phyloP scores from a whole-genome alignment of 768 basidiomycete species.

The Candolleomyces efflorescens region DNA sequence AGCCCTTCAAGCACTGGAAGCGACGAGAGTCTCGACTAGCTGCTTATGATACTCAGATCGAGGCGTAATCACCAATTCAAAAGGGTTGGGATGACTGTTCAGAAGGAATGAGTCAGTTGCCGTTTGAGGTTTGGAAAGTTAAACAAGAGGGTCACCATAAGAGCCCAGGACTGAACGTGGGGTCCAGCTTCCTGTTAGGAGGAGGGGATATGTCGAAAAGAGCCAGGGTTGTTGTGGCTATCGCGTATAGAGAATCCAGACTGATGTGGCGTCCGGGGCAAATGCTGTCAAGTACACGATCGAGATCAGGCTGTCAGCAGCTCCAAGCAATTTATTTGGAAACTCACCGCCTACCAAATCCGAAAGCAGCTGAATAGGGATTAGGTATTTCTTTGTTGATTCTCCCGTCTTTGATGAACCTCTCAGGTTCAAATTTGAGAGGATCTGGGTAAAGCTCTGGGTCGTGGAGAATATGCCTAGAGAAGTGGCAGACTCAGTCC shows the following conservation, averaged over 20 bases:
- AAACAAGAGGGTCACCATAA: no score
- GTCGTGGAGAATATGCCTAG: constrained; percentile 32
- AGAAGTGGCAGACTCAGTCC: not conserved
- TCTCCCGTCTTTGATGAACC: constrained; percentile 38
- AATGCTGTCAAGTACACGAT: constrained; percentile 15
- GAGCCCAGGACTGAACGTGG: no score
- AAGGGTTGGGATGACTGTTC: no score
- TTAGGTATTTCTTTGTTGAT: constrained; percentile 25
- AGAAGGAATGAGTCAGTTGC: no score
- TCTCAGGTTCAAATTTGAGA: constrained; percentile 37
- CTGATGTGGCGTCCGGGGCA: constrained; percentile 33
- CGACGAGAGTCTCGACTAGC: no score
- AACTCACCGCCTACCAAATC: constrained; percentile 36
- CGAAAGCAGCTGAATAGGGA: constrained; percentile 32
- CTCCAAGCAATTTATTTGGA: not conserved
- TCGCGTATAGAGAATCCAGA: constrained; percentile 22
- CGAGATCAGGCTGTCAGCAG: no score
- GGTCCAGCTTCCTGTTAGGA: no score
- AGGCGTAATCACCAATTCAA: no score
- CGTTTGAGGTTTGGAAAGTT: no score
- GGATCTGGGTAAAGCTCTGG: constrained; percentile 31
- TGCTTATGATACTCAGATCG: no score
- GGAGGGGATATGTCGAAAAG: constrained; percentile 23
- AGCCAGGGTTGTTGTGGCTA: constrained; percentile 28
- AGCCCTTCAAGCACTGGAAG: no score